A percentile compares a stretch with the other conserved stretches of the same genome.
Conservation (phyloP, 176 grass and related monocot species). For the Cocos nucifera region DNA sequence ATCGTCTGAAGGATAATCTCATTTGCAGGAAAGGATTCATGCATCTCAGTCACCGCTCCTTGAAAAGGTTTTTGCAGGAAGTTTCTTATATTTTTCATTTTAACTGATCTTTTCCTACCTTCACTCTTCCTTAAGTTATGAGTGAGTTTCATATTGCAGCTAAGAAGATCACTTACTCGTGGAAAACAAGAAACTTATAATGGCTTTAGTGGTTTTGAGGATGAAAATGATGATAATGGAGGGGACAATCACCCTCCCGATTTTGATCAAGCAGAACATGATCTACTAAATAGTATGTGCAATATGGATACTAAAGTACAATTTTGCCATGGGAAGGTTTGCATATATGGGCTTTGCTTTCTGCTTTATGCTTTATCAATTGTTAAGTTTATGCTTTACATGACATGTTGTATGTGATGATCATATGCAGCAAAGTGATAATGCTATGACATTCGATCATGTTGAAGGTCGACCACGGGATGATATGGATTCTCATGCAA, state of each 20-base stretch:
- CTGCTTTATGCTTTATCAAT: neutral
- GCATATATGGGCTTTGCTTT: neutral
- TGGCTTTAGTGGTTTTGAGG: slow-evolving; percentile 29
- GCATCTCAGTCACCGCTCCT: slow-evolving; percentile 43
- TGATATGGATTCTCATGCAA: slow-evolving; percentile 33
- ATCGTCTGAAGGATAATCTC: slow-evolving; percentile 39
- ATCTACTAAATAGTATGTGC: slow-evolving; percentile 27
- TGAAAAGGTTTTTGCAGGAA: slow-evolving; percentile 48
- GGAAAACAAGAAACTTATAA: slow-evolving; percentile 35
- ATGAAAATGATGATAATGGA: slow-evolving; percentile 38
- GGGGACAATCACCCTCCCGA: slow-evolving; percentile 27
- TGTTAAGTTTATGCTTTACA: slow-evolving; percentile 7
- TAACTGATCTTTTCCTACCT: neutral
- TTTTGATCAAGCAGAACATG: slow-evolving; percentile 20
- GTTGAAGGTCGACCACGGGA: slow-evolving; percentile 28
- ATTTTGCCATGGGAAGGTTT: slow-evolving; percentile 32
- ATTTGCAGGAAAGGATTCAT: slow-evolving; percentile 39
- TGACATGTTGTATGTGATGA: slow-evolving; percentile 13
- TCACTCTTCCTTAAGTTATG: slow-evolving; percentile 10
- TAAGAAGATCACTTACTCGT: slow-evolving; percentile 54
- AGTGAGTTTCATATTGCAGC: slow-evolving; percentile 30
- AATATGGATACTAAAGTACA: slow-evolving; percentile 34
- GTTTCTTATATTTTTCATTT: slow-evolving; percentile 1
- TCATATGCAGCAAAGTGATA: slow-evolving; percentile 27
- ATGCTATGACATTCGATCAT: slow-evolving; percentile 13